These are phyloP conservation scores for Oenanthe sinensis DNA, from an alignment of 129 eudicot species.

Conservation along the genomic window DNA sequence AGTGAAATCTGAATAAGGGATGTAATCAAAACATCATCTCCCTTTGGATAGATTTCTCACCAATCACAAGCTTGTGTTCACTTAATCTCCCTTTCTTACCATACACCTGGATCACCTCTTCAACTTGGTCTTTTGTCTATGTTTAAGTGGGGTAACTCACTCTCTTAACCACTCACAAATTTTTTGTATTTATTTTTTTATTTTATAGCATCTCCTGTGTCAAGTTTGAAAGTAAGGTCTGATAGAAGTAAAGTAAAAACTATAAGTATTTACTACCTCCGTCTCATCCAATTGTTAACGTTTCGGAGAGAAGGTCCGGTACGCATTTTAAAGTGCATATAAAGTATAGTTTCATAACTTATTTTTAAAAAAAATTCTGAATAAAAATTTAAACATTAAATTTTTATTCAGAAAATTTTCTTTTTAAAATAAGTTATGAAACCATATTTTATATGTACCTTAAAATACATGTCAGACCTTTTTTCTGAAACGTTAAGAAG, in stretches of 20 bases:
- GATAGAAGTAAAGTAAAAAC: not conserved
- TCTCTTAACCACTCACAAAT: not conserved
- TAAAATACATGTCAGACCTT: too few relatives aligned
- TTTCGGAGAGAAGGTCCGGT: too few relatives aligned
- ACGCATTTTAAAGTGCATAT: too few relatives aligned
- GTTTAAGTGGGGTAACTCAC: not conserved
- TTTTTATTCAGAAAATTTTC: too few relatives aligned
- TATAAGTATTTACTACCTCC: too few relatives aligned
- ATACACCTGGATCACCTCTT: conserved; percentile 35
- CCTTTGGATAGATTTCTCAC: conserved; percentile 59
- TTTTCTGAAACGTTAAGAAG: too few relatives aligned
- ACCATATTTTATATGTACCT: too few relatives aligned
- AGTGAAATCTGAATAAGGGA: conserved; percentile 47
- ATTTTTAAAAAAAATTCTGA: too few relatives aligned
- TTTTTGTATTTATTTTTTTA: not conserved
- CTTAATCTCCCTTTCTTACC: conserved; percentile 7
- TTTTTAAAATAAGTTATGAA: too few relatives aligned
- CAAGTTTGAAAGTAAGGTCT: not conserved
- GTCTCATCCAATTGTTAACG: too few relatives aligned
- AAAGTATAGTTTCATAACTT: too few relatives aligned
- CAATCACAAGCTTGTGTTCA: conserved; percentile 42
- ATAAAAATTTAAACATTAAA: too few relatives aligned
- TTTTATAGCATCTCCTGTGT: not conserved
- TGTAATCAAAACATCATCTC: conserved; percentile 14
- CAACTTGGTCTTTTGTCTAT: not conserved